Percentiles rank a stretch among this genome's conserved stretches.
Conservation (phyloP, 2,329 filamentous ascomycete genomes). For the Zasmidium cellare region DNA sequence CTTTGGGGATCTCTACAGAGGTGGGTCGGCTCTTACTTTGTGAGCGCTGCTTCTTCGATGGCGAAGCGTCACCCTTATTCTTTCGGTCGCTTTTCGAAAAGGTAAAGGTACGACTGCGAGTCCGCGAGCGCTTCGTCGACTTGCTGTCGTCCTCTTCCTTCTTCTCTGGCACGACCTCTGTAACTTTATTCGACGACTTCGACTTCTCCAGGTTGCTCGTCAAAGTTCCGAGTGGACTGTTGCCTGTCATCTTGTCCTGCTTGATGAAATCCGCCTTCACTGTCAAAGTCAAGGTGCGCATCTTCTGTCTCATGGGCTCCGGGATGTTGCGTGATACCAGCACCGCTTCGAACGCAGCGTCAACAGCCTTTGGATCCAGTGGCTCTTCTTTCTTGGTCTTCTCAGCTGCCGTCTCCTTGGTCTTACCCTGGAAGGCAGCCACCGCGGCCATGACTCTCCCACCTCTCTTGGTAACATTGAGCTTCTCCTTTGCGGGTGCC, state of each 20-base stretch:
- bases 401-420: constrained; percentile 38
- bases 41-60: constrained; percentile 66
- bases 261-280: constrained; percentile 96
- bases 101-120: constrained; percentile 76
- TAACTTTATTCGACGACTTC: constrained; percentile 27
- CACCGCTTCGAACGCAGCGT: constrained; percentile 63
- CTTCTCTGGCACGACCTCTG: constrained; percentile 26
- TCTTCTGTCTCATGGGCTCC: constrained; percentile 89
- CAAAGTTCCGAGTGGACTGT: constrained; percentile 49
- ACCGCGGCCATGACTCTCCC: constrained; percentile 64
- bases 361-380: constrained; percentile 56
- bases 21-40: constrained; percentile 60
- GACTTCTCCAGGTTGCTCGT: constrained; percentile 46
- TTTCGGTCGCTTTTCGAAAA: constrained; percentile 65
- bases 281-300: constrained; percentile 82
- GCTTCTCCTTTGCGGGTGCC: constrained; percentile 26
- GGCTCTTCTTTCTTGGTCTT: constrained; percentile 45
- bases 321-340: constrained; percentile 87
- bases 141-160: constrained; percentile 31
- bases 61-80: constrained; percentile 47
- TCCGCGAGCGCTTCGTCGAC: constrained; percentile 47
- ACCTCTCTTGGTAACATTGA: constrained; percentile 46
- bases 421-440: constrained; percentile 60
- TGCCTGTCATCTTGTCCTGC: constrained; percentile 64
- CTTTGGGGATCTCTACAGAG: constrained; percentile 64